A percentile compares a stretch with the other conserved stretches of the same genome.
phyloP scores from a whole-genome alignment of 352 stramenopile genomes.

The Phytophthora fragariaefolia region DNA sequence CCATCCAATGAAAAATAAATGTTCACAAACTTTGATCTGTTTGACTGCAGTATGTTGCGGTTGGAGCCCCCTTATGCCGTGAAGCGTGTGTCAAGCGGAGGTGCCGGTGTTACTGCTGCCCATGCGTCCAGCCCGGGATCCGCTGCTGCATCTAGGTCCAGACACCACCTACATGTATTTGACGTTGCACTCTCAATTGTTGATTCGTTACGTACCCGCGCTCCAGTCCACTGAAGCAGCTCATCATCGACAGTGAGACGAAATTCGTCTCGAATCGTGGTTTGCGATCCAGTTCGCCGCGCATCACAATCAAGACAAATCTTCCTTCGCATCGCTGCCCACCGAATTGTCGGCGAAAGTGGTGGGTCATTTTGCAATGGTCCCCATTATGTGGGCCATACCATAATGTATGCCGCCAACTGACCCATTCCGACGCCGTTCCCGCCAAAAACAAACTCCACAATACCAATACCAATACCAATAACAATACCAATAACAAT shows the following conservation, averaged over 20 bases:
- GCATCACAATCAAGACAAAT: not conserved
- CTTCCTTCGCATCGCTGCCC: not conserved
- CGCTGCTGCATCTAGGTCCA: not conserved
- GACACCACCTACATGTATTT: not conserved
- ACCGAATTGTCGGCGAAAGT: not conserved
- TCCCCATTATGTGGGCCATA: too few species aligned
- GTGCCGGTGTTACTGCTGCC: not conserved
- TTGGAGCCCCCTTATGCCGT: not conserved
- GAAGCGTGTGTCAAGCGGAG: not conserved
- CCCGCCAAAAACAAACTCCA: not conserved
- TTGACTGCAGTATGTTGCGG: too few species aligned
- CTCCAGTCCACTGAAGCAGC: not conserved
- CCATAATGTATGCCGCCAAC: too few species aligned
- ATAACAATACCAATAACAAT: conserved; percentile 1
- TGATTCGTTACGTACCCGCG: not conserved
- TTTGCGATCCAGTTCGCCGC: not conserved
- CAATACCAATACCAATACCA: not conserved
- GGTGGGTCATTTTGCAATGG: too few species aligned
- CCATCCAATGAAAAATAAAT: too few species aligned
- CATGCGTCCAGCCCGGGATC: not conserved
- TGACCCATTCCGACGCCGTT: too few species aligned
- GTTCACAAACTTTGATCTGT: too few species aligned
- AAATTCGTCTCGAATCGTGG: too few species aligned
- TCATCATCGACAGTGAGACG: too few species aligned
- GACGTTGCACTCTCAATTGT: not conserved